Base-by-base conservation (phyloP, 78 protist genomes). In the Anaeramoeba flamelloides region DNA sequence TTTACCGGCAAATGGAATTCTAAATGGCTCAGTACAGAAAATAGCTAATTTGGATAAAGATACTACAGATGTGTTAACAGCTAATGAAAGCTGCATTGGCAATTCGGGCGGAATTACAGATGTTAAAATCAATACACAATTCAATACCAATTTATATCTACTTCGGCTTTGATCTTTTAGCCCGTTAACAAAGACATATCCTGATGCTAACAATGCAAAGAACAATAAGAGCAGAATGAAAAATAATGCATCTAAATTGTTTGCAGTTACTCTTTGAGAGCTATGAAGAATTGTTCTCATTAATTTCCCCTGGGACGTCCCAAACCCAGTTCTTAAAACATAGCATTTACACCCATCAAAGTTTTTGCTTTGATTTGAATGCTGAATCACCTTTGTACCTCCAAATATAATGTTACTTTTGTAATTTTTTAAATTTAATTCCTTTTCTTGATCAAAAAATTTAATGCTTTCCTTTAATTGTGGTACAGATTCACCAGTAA, bases 1-100 rank as follows among this genome's bases (percentile, higher is more conserved):
- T 65, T 87, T 86, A 40, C 99, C 99, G 3, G 98, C 99, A 0
- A 90, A 76, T 2, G 99, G 99, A 38, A 98, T 94, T 36, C 99
- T 89, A 86, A 96, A 98, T 2, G 99, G 99, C 88, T 98, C 99
- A 30, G 99, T 98, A 88, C 99, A 97, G 83, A 90, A 97, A 69
- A 98, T 83, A 38, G 89, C 65, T 2, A 1, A 3, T 39, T 53
- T 53, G 8, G 69, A 22, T 3, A 88, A 85, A 36, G 32, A 40
- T 36, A 39, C 32, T 22, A 88, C 79, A 39, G 87, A 12, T 33
- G 81, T 53, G 30, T 82, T 83, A 38, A 83, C 87, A 33, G 99
- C 98, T 4, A 97, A 82, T 0, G 95, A 84, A 36, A 96, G 82
- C 39, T 97, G 97, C 98, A 96, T 94, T 39, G 99, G 99, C 31